Base-by-base conservation (phyloP, 768 basidiomycete genomes). In the Calocybe cyanea region DNA sequence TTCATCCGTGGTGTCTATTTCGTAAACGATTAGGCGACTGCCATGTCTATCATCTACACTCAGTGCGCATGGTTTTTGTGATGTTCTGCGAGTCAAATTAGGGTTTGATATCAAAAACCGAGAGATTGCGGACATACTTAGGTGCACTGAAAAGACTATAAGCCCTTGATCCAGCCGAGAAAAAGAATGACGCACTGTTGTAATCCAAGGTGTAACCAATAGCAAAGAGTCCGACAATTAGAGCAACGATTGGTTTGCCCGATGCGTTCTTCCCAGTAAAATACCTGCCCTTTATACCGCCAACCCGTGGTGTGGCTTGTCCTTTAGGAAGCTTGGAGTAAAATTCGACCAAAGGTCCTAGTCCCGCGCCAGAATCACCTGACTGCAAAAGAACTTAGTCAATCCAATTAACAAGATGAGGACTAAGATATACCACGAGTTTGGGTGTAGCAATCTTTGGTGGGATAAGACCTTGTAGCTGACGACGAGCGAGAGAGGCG, bases 261-360 rank as follows among this genome's bases (percentile, higher is more conserved):
- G 83, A 85, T 32, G 91, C 93, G 65, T 91, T 95, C 69, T 82
- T 81, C 52, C 91, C 93, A 55, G 76, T 81, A 67, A 93, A 92
- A 69, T 75, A 90, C 36, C 83, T 74, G n/a, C 67, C 87, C 66
- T 88, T 87, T 59, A 95, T 71, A 17, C 92, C 89, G 44, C 68
- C 68, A 43, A 75, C 70, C 15, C 81, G 70, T 31, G 74, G 62
- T 14, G 88, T 73, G 28, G 82, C 78, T 32, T 80, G 72, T 37
- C 94, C 94, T 66, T 97, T 97, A 54, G 93, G 95, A 40, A 98
- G 80, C 68, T 92, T 94, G 49, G 89, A 92, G 76, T 98, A 98
- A 70, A 96, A 97, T 56, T 91, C 83, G 53, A 96, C 92, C 61
- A 97, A 85, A 24, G 83, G 83, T 47, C 77, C 73, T 43, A 95